Evolutionary conservation across 2,329 filamentous ascomycete genomes (phyloP), one percentile per base, ranked within the genome.

Genomic region (Ophiostoma quercus): DNA sequence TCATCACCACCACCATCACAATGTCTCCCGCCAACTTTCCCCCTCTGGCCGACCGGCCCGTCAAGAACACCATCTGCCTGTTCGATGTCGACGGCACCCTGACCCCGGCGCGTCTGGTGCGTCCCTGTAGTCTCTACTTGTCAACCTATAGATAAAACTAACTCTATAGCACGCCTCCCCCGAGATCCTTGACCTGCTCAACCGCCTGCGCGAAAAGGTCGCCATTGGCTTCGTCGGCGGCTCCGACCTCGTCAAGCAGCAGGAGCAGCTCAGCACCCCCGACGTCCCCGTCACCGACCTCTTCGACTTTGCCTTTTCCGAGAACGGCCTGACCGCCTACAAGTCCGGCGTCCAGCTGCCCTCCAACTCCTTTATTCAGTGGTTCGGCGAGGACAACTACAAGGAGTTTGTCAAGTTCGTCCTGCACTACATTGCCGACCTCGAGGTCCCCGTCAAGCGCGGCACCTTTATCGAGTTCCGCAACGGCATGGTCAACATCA

Each of bases 81-180:
- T 99, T 99, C 81, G 95, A 99, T 81, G 95, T 99, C 72, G 95
- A 99, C 79, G 92, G 88, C 77, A 97, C 95, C 39, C 87, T 99
- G 75, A 95, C 93, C 19, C 90, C 88, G 60, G 89, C 95, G 65
- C 88, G 95, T 74, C 84, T 85, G 76, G 92, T 96, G 84, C 72
- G 84, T 68, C 8, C 60, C 32, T 2, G 1, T 2, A 29, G 25
- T 29, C 25, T 29, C 25, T 29, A 2, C 25, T 29, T 29, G 25
- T 29, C 1, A 29, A 29, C 25, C n/a, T n/a, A n/a, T n/a, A n/a
- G n/a, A n/a, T 29, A 29, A 1, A 29, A 29, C 25, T 29, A 29
- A 29, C 25, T 2, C 25, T 1, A 29, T 2, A 94, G 91, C 77
- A 77, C 71, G 92, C 87, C 75, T 88, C 88, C 51, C 88, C 91